Evolutionary conservation across 495 filamentous ascomycete species (phyloP).

Genomic region (Aspergillus cavernicola): DNA sequence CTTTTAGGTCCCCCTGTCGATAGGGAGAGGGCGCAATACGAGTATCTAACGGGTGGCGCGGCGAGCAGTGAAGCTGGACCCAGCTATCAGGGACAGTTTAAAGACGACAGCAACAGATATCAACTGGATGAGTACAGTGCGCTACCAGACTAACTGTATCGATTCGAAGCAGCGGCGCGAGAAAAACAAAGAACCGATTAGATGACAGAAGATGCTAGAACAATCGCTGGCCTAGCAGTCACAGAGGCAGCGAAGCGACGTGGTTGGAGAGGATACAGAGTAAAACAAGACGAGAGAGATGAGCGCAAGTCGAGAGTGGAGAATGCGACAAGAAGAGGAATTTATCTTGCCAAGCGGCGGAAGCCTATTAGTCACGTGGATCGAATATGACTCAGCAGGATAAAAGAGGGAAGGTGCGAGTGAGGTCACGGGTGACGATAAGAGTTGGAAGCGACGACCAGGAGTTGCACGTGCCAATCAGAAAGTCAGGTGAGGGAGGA

Average conservation of each 20-base stretch:
- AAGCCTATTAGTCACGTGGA: constrained; percentile 35
- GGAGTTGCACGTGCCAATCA: constrained; percentile 16
- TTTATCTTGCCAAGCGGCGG: constrained; percentile 49
- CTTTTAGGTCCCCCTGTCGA: constrained; percentile 16
- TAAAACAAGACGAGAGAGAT: constrained; percentile 16
- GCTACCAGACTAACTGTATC: constrained; percentile 33
- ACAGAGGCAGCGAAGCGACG: constrained; percentile 17
- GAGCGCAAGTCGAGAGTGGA: constrained; percentile 38
- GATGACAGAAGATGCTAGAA: constrained; percentile 26
- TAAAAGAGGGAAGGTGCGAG: constrained; percentile 15
- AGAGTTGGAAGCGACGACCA: constrained; percentile 11
- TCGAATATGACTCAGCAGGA: constrained; percentile 23
- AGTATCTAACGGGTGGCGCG: constrained; percentile 20
- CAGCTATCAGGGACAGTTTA: constrained; percentile 21
- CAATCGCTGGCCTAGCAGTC: constrained; percentile 17
- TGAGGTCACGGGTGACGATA: constrained; percentile 16
- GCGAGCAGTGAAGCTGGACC: constrained; percentile 15
- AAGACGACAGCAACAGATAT: constrained; percentile 23
- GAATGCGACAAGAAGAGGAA: constrained; percentile 42
- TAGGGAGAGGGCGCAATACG: constrained; percentile 24
- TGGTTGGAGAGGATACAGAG: constrained; percentile 18
- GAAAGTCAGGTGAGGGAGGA: constrained; percentile 4
- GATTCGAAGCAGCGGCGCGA: constrained; percentile 24
- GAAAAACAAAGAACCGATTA: constrained; percentile 21
- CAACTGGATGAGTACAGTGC: constrained; percentile 31